Conservation (phyloP, 2,329 filamentous ascomycete genomes). For the Acarospora socialis region DNA sequence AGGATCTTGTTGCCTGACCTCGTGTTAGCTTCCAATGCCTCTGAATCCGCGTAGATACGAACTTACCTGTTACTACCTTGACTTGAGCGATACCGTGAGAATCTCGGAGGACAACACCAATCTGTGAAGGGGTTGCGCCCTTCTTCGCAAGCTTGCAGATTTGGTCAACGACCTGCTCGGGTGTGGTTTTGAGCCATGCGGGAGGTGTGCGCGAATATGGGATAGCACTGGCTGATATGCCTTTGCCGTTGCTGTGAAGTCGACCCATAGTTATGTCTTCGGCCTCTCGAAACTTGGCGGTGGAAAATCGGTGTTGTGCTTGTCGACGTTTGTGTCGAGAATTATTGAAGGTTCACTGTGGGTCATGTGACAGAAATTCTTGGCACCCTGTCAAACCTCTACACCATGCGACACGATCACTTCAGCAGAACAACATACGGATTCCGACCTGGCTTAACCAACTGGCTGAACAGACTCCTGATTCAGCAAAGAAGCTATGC, state of each 20-base stretch:
- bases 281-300: conserved; percentile 13
- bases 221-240: conserved; percentile 88
- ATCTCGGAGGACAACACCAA: conserved; percentile 96
- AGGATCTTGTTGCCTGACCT: conserved; percentile 93
- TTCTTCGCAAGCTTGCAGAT: conserved; percentile 99
- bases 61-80: conserved; percentile 87
- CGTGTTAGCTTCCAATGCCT: conserved; percentile 1
- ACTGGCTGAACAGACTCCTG: no score
- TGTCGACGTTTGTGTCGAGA: conserved; percentile 11
- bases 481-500: no score
- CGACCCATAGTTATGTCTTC: conserved; percentile 73
- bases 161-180: conserved; percentile 96
- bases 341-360: background rate
- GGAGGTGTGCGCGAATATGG: conserved; percentile 91
- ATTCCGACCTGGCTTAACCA: no score
- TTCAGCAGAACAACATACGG: no score
- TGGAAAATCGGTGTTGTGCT: conserved; percentile 1
- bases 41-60: conserved; percentile 2
- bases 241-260: conserved; percentile 90
- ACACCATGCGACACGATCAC: no score
- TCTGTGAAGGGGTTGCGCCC: conserved; percentile 96
- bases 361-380: no score
- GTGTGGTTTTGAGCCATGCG: conserved; percentile 96
- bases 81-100: conserved; percentile 96
- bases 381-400: no score